Conservation (phyloP, 768 basidiomycete genomes). For the Xerocomellus intermedius region DNA sequence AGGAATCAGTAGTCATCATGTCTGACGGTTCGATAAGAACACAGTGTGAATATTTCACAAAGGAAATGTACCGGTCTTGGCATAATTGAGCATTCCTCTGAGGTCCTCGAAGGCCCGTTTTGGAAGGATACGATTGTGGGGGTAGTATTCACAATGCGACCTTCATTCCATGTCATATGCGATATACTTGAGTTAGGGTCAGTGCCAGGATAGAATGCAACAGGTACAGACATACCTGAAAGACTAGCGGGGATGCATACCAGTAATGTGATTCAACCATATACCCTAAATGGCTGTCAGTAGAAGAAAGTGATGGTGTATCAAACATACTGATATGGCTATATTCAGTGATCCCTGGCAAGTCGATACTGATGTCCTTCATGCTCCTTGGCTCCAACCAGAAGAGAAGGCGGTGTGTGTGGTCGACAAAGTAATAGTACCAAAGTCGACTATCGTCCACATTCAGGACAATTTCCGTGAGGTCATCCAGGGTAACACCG, state of each 20-base stretch:
- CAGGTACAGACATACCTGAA: background rate
- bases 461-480: constrained; percentile 11
- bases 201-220: background rate
- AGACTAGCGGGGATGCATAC: background rate
- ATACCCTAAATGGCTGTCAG: constrained; percentile 9
- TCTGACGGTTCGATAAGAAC: background rate
- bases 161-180: constrained; percentile 4
- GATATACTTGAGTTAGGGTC: background rate
- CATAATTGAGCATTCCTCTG: constrained; percentile 16
- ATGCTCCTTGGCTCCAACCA: constrained; percentile 7
- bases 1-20: constrained; percentile 18
- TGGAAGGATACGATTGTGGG: background rate
- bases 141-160: constrained; percentile 20
- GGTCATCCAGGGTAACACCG: constrained; percentile 3
- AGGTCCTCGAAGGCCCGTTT: constrained; percentile 5
- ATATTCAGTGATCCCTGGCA: constrained; percentile 8
- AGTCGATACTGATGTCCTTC: background rate
- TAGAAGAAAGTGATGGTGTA: background rate
- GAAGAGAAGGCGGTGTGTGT: constrained; percentile 14
- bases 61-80: constrained; percentile 6
- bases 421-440: constrained; percentile 22
- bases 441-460: background rate
- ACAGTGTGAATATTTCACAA: background rate
- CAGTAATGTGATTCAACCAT: constrained; percentile 13
- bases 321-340: constrained; percentile 12